phyloP scores from a whole-genome alignment of 306 rosid species.

The Quercus engelmannii region DNA sequence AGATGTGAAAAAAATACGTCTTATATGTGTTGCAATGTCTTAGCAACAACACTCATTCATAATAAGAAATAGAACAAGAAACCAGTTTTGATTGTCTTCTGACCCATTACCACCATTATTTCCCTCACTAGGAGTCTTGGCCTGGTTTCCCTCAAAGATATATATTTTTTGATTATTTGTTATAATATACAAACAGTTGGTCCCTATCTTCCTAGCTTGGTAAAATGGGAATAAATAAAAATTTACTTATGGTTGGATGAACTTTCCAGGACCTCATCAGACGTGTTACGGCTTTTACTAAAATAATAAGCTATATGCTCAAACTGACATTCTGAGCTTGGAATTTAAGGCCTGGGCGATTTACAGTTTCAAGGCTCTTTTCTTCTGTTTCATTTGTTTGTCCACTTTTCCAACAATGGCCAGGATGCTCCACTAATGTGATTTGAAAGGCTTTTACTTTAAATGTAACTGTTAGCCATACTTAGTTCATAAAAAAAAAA shows the following conservation, averaged over 20 bases:
- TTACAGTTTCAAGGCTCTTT: background rate
- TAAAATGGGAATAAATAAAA: background rate
- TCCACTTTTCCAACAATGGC: background rate
- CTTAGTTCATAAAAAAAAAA: background rate
- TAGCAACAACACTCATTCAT: no score
- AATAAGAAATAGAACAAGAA: no score
- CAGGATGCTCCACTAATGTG: background rate
- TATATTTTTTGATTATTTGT: no score
- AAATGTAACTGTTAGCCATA: background rate
- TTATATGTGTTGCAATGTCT: no score
- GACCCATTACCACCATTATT: no score
- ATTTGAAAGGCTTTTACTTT: background rate
- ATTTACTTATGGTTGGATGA: background rate
- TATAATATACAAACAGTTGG: no score
- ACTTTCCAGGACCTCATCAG: background rate
- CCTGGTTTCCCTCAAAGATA: no score
- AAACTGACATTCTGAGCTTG: slow-evolving; percentile 1
- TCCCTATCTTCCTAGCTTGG: background rate
- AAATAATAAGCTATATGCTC: background rate
- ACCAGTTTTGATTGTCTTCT: no score
- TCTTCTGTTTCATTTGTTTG: background rate
- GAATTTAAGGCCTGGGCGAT: background rate
- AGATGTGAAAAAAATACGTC: no score
- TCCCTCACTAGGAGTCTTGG: no score
- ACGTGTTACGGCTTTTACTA: background rate